phyloP scores from a whole-genome alignment of 345 rosid genomes.

The Barbarea vulgaris region DNA sequence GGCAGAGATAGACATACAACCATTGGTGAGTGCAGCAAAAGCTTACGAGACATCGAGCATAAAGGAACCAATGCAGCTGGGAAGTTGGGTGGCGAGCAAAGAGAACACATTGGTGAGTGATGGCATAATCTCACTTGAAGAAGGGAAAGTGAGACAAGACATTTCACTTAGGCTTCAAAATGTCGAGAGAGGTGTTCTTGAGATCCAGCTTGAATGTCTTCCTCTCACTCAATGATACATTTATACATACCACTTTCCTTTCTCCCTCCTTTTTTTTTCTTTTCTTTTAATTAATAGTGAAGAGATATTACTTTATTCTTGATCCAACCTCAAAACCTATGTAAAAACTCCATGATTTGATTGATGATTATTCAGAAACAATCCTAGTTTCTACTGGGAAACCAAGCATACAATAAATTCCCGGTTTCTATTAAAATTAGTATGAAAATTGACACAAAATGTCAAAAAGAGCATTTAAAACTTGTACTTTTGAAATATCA shows the following conservation, averaged over 20 bases:
- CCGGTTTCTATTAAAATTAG: no score
- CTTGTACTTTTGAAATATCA: no score
- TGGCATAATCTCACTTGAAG: slow-evolving; percentile 63
- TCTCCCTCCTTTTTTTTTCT: neutral
- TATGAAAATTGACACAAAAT: no score
- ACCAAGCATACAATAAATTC: no score
- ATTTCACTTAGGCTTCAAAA: slow-evolving; percentile 76
- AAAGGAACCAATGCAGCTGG: slow-evolving; percentile 65
- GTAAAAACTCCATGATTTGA: slow-evolving; percentile 19
- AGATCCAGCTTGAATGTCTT: slow-evolving; percentile 90
- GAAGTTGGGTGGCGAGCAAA: slow-evolving; percentile 73
- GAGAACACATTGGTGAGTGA: slow-evolving; percentile 75
- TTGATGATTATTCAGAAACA: slow-evolving; percentile 29
- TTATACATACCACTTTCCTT: no score
- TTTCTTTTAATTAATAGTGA: neutral
- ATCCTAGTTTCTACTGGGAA: neutral
- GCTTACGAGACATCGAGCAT: slow-evolving; percentile 64
- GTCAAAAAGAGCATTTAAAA: no score
- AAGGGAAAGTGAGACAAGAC: slow-evolving; percentile 86
- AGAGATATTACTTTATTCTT: slow-evolving; percentile 29
- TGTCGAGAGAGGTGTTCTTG: slow-evolving; percentile 86
- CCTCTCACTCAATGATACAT: slow-evolving; percentile 80
- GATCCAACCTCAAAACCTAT: slow-evolving; percentile 23
- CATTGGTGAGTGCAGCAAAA: slow-evolving; percentile 79
- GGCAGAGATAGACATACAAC: slow-evolving; percentile 96